These are phyloP conservation scores for Batkoa obscura DNA, from an alignment of 371 early-diverging fungal genomes.

Conservation along the genomic window DNA sequence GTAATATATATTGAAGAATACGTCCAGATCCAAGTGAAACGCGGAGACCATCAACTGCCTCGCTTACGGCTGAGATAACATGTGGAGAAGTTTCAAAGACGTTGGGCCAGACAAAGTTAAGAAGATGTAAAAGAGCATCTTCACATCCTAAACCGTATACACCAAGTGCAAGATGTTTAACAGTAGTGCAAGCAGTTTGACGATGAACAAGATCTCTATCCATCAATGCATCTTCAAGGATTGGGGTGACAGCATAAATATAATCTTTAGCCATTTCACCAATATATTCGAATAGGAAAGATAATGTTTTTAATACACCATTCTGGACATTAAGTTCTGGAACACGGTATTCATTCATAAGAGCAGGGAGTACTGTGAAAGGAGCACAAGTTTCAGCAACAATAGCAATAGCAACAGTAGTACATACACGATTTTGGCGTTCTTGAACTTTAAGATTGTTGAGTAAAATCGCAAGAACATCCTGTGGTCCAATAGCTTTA, in stretches of 20 bases:
- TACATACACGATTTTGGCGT: constrained; percentile 95
- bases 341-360: constrained; percentile 97
- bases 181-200: constrained; percentile 86
- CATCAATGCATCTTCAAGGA: constrained; percentile 92
- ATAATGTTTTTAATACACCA: constrained; percentile 86
- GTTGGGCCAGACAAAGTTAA: constrained; percentile 95
- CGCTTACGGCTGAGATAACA: constrained; percentile 91
- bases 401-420: constrained; percentile 91
- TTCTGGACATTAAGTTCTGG: constrained; percentile 96
- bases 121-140: constrained; percentile 78
- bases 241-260: constrained; percentile 83
- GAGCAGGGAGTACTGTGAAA: constrained; percentile 90
- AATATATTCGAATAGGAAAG: constrained; percentile 94
- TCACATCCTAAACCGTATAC: constrained; percentile 84
- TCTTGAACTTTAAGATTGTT: constrained; percentile 97
- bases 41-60: constrained; percentile 86
- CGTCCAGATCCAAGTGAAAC: constrained; percentile 74
- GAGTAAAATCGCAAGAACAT: constrained; percentile 88
- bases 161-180: constrained; percentile 78
- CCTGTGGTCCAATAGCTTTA: constrained; percentile 97
- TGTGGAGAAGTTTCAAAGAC: constrained; percentile 94
- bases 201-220: constrained; percentile 95
- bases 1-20: constrained; percentile 72
- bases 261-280: constrained; percentile 94
- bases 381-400: constrained; percentile 91